Conservation (phyloP, 805 yeast genomes). For the Torulaspora franciscae region DNA sequence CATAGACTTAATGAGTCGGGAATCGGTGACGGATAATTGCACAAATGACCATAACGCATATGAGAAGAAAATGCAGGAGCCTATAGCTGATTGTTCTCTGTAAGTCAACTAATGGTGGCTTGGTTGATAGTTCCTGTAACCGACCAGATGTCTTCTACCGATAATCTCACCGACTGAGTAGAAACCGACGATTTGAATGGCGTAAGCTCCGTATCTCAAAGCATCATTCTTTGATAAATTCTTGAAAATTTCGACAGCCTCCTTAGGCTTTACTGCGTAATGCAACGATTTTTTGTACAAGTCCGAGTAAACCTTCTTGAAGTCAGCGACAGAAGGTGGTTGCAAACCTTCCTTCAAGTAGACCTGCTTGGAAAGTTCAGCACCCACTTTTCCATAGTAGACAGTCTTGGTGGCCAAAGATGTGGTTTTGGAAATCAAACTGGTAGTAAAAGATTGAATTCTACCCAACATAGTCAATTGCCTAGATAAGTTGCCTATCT, state of each 20-base stretch:
- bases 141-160: constrained; percentile 91
- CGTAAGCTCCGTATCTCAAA: constrained; percentile 66
- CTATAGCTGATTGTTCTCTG: not conserved
- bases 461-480: constrained; percentile 26
- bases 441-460: constrained; percentile 27
- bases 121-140: constrained; percentile 50
- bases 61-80: constrained; percentile 1
- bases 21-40: not conserved
- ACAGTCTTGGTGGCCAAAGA: constrained; percentile 48
- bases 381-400: constrained; percentile 69
- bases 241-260: constrained; percentile 44
- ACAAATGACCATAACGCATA: not conserved
- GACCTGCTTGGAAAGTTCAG: constrained; percentile 52
- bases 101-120: constrained; percentile 12
- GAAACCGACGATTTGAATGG: constrained; percentile 81
- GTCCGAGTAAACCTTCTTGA: constrained; percentile 66
- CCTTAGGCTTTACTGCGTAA: constrained; percentile 56
- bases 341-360: constrained; percentile 89
- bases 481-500: not conserved
- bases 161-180: constrained; percentile 93
- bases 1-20: not conserved
- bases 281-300: constrained; percentile 44
- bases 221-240: constrained; percentile 51
- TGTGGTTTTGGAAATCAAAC: constrained; percentile 28
- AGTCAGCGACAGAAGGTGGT: constrained; percentile 77